phyloP scores from a whole-genome alignment of 495 filamentous ascomycete species.

The Penicillium antarcticum region DNA sequence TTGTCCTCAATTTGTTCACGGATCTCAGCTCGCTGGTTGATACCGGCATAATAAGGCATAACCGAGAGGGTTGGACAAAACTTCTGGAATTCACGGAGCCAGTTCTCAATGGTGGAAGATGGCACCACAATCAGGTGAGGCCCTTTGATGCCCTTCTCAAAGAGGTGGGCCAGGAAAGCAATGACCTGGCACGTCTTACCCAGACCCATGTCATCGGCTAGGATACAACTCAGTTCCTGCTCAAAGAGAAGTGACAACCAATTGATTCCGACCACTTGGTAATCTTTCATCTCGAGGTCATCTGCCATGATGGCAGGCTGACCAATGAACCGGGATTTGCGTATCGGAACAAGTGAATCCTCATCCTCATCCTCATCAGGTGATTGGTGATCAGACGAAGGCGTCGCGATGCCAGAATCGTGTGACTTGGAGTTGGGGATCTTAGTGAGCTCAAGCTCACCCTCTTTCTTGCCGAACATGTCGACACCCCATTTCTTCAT shows the following conservation, averaged over 20 bases:
- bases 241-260: conserved; percentile 83
- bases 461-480: conserved; percentile 61
- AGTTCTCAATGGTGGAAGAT: conserved; percentile 90
- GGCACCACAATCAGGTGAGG: conserved; percentile 90
- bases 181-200: conserved; percentile 98
- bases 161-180: conserved; percentile 80
- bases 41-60: conserved; percentile 75
- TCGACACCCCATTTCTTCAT: conserved; percentile 80
- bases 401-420: conserved; percentile 76
- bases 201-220: conserved; percentile 97
- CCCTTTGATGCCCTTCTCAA: conserved; percentile 62
- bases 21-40: conserved; percentile 60
- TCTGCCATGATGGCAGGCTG: conserved; percentile 74
- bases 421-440: conserved; percentile 48
- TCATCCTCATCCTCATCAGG: conserved; percentile 42
- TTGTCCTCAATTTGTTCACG: conserved; percentile 62
- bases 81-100: conserved; percentile 82
- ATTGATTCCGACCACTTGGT: conserved; percentile 91
- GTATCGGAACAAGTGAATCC: conserved; percentile 35
- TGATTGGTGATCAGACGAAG: conserved; percentile 47
- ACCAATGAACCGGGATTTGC: conserved; percentile 47
- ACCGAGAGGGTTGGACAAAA: conserved; percentile 78
- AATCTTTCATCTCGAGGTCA: conserved; percentile 75
- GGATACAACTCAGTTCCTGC: conserved; percentile 75
- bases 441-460: conserved; percentile 66